phyloP scores from a whole-genome alignment of 768 basidiomycete species.

The Pisolithus microcarpus region DNA sequence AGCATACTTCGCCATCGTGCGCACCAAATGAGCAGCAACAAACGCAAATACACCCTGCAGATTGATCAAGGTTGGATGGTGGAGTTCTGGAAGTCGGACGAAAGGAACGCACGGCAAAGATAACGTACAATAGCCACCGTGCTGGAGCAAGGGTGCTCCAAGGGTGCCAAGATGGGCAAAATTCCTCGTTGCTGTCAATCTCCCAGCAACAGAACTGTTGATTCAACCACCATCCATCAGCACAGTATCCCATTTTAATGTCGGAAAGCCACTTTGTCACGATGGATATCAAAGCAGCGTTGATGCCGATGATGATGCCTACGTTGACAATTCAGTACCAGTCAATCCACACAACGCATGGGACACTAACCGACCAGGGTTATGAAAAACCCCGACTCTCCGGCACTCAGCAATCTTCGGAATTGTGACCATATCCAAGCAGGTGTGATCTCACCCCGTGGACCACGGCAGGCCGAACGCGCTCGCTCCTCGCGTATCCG shows the following conservation, averaged over 20 bases:
- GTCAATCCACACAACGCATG: not conserved
- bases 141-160: conserved; percentile 73
- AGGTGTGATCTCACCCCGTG: conserved; percentile 44
- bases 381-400: conserved; percentile 90
- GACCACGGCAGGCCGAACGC: conserved; percentile 40
- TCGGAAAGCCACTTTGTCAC: conserved; percentile 96
- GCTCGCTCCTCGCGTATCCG: conserved; percentile 49
- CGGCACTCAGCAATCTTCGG: conserved; percentile 54
- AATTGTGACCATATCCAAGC: conserved; percentile 58
- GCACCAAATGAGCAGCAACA: conserved; percentile 82
- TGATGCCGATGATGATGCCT: conserved; percentile 89
- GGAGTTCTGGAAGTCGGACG: not conserved
- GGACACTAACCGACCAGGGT: conserved; percentile 72
- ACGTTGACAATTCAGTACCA: conserved; percentile 5
- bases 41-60: conserved; percentile 73
- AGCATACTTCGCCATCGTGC: conserved; percentile 85
- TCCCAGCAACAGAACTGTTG: conserved; percentile 99
- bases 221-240: conserved; percentile 97
- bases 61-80: conserved; percentile 1
- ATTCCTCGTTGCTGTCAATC: conserved; percentile 73
- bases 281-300: conserved; percentile 93
- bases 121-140: conserved; percentile 80
- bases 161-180: conserved; percentile 86
- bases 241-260: conserved; percentile 95
- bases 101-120: conserved; percentile 68